Evolutionary conservation across 192 early-diverging fungal genomes (phyloP), one percentile per base, ranked within the genome.

Genomic region (Allomyces arbusculus): DNA sequence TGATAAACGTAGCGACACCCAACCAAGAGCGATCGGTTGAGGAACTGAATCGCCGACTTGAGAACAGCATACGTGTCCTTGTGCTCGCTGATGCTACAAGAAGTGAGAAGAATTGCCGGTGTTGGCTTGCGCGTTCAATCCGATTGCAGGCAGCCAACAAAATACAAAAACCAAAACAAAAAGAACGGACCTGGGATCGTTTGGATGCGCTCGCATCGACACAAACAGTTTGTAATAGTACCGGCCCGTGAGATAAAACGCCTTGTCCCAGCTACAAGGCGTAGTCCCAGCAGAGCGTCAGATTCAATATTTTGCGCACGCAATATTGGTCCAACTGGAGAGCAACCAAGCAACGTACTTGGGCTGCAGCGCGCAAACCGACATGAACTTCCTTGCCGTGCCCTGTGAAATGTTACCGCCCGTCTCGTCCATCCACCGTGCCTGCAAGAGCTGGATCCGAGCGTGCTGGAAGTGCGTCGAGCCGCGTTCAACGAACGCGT

Each of bases 1-100:
- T 92, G 84, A 71, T 89, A 92, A 45, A 92, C 80, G 64, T 88
- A 94, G 58, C 84, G 79, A 3, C 86, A 78, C 11, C 94, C 89
- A 40, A 75, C 71, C 28, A 77, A 70, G 12, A 96, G 68, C 0
- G 91, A 74, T 55, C 68, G 50, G 50, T 58, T 58, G 12, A 20
- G 20, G 16, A 58, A n/a, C 28, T 44, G 23, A 26, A 65, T 65
- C 24, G 24, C 14, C 24, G 58, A 65, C 58, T 65, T 44, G 33
- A 44, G 23, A 3, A 40, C 33, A 8, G 33, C 33, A 40, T 40
- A 40, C 33, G 33, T 40, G 33, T 40, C 33, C 33, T 40, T 40
- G 33, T 40, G 33, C 33, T 40, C 33, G 33, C 33, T 40, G 33
- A 40, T 40, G 33, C 33, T 40, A 40, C 33, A 40, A 40, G 33